phyloP scores from a whole-genome alignment of 1,284 basidiomycete species.

The Apiotrichum siamense region DNA sequence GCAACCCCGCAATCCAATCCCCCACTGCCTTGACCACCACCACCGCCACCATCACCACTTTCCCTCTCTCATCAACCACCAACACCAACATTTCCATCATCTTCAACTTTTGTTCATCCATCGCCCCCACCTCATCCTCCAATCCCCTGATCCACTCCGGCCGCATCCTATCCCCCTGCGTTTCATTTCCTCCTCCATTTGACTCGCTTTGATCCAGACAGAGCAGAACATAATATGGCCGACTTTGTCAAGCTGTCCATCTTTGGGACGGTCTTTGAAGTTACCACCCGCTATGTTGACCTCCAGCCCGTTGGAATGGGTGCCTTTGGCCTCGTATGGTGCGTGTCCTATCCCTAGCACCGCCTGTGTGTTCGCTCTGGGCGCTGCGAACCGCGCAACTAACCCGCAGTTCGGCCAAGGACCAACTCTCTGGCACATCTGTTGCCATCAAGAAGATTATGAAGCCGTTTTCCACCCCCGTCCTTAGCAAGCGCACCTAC shows the following conservation, averaged over 20 bases:
- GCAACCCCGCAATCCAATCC: no score
- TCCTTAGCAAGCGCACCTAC: constrained; percentile 96
- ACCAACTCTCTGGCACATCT: constrained; percentile 88
- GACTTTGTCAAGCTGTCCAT: constrained; percentile 95
- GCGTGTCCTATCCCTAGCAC: constrained; percentile 29
- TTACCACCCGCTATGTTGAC: constrained; percentile 97
- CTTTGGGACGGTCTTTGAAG: constrained; percentile 80
- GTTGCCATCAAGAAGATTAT: constrained; percentile 99
- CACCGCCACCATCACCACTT: no score
- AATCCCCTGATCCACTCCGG: neutral
- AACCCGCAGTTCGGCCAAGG: constrained; percentile 77
- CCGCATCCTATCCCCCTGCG: neutral
- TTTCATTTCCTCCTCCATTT: neutral
- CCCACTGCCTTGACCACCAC: no score
- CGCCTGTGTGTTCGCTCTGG: neutral
- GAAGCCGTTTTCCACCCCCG: constrained; percentile 96
- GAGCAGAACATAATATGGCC: constrained; percentile 41
- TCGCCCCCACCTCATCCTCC: neutral
- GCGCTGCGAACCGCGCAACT: neutral
- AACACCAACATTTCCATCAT: no score
- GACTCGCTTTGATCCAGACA: neutral
- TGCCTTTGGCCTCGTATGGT: constrained; percentile 95
- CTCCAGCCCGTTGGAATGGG: constrained; percentile 99
- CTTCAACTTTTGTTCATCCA: no score
- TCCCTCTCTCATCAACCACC: no score